phyloP scores from a whole-genome alignment of 2,329 filamentous ascomycete genomes.

The Epichloe sp. region DNA sequence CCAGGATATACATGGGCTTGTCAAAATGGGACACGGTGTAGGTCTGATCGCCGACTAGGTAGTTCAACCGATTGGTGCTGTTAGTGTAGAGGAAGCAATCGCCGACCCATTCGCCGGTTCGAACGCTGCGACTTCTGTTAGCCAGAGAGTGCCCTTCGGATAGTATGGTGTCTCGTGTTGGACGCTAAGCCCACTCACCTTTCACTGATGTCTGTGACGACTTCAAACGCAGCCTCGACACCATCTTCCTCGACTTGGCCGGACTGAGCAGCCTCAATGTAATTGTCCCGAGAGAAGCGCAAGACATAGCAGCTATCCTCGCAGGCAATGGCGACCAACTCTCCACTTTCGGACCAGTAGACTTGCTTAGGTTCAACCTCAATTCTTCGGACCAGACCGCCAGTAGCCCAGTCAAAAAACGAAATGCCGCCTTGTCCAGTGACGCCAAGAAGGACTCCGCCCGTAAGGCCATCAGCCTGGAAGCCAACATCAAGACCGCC shows the following conservation, averaged over 20 bases:
- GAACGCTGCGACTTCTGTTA: slow-evolving; percentile 45
- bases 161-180: neutral
- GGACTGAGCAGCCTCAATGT: slow-evolving; percentile 67
- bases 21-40: slow-evolving; percentile 98
- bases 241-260: slow-evolving; percentile 81
- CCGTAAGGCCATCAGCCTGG: slow-evolving; percentile 81
- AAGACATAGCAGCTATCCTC: slow-evolving; percentile 94
- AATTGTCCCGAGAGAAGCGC: slow-evolving; percentile 80
- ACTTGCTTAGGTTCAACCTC: slow-evolving; percentile 65
- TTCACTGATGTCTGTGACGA: slow-evolving; percentile 91
- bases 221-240: slow-evolving; percentile 89
- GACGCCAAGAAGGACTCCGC: slow-evolving; percentile 82
- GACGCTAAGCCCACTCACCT: slow-evolving; percentile 34
- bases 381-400: slow-evolving; percentile 79
- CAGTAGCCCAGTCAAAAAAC: slow-evolving; percentile 92
- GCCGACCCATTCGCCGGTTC: slow-evolving; percentile 93
- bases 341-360: slow-evolving; percentile 95
- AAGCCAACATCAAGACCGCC: slow-evolving; percentile 89
- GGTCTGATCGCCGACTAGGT: slow-evolving; percentile 92
- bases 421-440: slow-evolving; percentile 91
- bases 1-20: slow-evolving; percentile 84
- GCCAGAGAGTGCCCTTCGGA: neutral
- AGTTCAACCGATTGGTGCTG: slow-evolving; percentile 90
- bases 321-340: slow-evolving; percentile 83
- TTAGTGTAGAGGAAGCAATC: slow-evolving; percentile 99